Evolutionary conservation across 768 basidiomycete genomes (phyloP), one percentile per base, ranked within the genome.

Genomic region (Pisolithus microcarpus): DNA sequence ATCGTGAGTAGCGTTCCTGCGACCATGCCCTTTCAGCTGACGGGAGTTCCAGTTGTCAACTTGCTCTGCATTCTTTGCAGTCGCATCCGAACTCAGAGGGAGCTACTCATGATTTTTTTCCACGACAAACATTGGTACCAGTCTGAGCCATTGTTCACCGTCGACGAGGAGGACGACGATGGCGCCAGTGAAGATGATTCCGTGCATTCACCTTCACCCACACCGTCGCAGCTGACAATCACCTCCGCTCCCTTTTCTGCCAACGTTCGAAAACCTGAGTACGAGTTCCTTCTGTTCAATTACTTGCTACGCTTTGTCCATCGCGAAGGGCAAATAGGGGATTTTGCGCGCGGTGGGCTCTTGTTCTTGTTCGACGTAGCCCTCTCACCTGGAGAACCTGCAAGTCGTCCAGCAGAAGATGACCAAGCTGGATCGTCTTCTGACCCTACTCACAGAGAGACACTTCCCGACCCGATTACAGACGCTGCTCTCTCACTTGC

Each of bases 361-460:
- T 71, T 95, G n/a, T 91, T 93, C 66, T 78, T 97, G 38, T 87
- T 97, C 82, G 93, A 95, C 58, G 87, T 96, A 24, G 93, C 94
- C 4, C 93, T 93, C 84, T 87, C 87, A n/a, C 81, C 89, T 1
- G 77, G 76, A 24, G 80, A 80, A 52, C 68, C 78, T 2, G 60
- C 67, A 11, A 73, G 72, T 53, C 71, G 71, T 37, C 64, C 72
- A 8, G 52, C 66, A 4, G 70, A 67, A 39, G 74, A 69, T 23
- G 73, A 71, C 39, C 46, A 50, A 19, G 55, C 53, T 5, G 38
- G 57, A 5, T 60, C 64, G 16, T 51, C 61, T 5, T 56, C 69
- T 4, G 34, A 58, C 60, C 44, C 60, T 18, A 59, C 60, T n/a
- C 54, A 49, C 4, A 56, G 61, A 21, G 48, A 56, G 8, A 18